These are phyloP conservation scores for Stropharia rugosoannulata DNA, from an alignment of 768 basidiomycete species.

Conservation along the genomic window DNA sequence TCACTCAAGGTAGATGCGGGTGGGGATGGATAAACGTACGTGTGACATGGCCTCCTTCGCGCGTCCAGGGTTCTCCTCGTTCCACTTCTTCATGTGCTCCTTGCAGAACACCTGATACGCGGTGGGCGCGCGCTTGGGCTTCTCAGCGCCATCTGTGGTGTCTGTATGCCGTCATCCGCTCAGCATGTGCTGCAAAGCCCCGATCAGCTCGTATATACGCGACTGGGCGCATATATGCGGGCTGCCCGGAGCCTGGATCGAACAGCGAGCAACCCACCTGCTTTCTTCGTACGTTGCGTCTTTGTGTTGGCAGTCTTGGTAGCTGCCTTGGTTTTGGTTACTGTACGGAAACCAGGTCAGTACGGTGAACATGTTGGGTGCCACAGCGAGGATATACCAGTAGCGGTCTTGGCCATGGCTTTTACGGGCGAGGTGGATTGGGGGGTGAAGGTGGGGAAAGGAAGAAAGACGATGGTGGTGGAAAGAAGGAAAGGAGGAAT, in stretches of 20 bases:
- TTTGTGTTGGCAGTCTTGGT: slow-evolving; percentile 51
- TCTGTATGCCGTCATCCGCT: neutral
- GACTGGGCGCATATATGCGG: neutral
- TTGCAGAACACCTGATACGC: slow-evolving; percentile 61
- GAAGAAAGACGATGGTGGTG: slow-evolving; percentile 3
- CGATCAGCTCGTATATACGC: slow-evolving; percentile 3
- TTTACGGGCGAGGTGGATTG: slow-evolving; percentile 10
- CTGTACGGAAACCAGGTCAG: slow-evolving; percentile 24
- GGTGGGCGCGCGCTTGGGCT: slow-evolving; percentile 55
- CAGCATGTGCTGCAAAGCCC: neutral
- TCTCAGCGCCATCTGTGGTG: slow-evolving; percentile 37
- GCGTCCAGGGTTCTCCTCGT: slow-evolving; percentile 47
- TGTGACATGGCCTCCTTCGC: slow-evolving; percentile 55
- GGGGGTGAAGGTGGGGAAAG: slow-evolving; percentile 2
- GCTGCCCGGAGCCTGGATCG: neutral
- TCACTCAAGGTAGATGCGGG: neutral
- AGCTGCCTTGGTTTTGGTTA: slow-evolving; percentile 54
- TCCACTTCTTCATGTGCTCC: slow-evolving; percentile 57
- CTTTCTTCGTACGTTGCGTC: slow-evolving; percentile 31
- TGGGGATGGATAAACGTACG: slow-evolving; percentile 23
- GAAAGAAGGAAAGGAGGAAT: slow-evolving; percentile 12
- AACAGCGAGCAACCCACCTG: slow-evolving; percentile 18
- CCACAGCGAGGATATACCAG: slow-evolving; percentile 33
- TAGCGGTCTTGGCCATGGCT: slow-evolving; percentile 51
- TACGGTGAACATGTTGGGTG: neutral